Percentiles rank a stretch among this genome's conserved stretches.
phyloP scores from a whole-genome alignment of 768 basidiomycete genomes.

The Heimioporus sp. region DNA sequence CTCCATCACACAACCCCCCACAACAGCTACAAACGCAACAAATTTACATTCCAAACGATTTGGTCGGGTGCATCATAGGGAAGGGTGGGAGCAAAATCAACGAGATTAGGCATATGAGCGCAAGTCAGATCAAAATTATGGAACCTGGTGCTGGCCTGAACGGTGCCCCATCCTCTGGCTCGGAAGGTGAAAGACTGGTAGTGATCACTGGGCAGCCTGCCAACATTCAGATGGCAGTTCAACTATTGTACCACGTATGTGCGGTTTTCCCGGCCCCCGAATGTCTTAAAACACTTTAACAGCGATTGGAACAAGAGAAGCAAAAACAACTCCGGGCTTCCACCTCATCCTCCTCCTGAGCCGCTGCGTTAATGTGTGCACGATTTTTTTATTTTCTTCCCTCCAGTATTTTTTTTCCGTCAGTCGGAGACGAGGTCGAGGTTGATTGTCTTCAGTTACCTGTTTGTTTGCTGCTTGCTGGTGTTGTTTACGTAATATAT shows the following conservation, averaged over 20 bases:
- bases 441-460: background rate
- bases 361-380: background rate
- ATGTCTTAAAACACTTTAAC: constrained; percentile 9
- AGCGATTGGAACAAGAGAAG: constrained; percentile 89
- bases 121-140: constrained; percentile 97
- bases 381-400: background rate
- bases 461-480: background rate
- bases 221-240: constrained; percentile 96
- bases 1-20: constrained; percentile 54
- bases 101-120: constrained; percentile 93
- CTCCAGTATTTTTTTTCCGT: background rate
- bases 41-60: constrained; percentile 96
- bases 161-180: constrained; percentile 68
- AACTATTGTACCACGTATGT: constrained; percentile 81
- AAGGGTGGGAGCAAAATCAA: constrained; percentile 99
- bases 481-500: constrained; percentile 25
- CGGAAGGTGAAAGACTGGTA: constrained; percentile 88
- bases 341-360: constrained; percentile 29
- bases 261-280: background rate
- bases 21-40: constrained; percentile 92
- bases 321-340: constrained; percentile 67
- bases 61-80: constrained; percentile 97
- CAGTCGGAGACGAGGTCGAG: background rate
- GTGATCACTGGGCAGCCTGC: constrained; percentile 95
- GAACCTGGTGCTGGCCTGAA: constrained; percentile 86